A percentile compares a stretch with the other conserved stretches of the same genome.
Conservation (phyloP, 306 rosid genomes). For the Malus asiatica region DNA sequence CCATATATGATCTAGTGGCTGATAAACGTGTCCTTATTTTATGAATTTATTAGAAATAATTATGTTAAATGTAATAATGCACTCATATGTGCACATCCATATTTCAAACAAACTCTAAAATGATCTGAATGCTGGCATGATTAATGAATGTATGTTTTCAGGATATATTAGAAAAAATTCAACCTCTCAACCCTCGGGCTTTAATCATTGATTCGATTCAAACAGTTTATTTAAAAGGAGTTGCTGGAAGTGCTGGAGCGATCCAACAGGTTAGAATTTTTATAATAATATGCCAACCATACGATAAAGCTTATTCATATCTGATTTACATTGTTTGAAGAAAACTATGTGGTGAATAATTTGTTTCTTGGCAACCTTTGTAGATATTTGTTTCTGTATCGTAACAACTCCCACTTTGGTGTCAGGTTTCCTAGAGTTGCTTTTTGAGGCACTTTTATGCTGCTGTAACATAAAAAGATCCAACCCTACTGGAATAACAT, state of each 20-base stretch:
- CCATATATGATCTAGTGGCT: not conserved
- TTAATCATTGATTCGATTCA: constrained; percentile 85
- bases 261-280: constrained; percentile 45
- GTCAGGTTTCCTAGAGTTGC: not conserved
- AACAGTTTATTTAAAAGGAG: constrained; percentile 66
- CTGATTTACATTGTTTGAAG: constrained; percentile 7
- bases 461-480: not conserved
- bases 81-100: not conserved
- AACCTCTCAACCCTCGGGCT: constrained; percentile 55
- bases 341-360: too few species aligned
- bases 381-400: too few species aligned
- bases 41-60: not conserved
- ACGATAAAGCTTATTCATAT: not conserved
- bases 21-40: not conserved
- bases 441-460: not conserved
- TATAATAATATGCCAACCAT: not conserved
- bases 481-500: constrained; percentile 9
- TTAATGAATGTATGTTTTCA: constrained; percentile 25
- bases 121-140: not conserved
- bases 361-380: too few species aligned
- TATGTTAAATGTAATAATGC: not conserved
- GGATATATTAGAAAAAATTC: constrained; percentile 72
- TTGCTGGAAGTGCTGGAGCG: constrained; percentile 78
- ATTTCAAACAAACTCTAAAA: not conserved
- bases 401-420: not conserved